Evolutionary conservation across 1,139 yeast genomes (phyloP), one percentile per base, ranked within the genome.

Genomic region (Ashbya aceris): DNA sequence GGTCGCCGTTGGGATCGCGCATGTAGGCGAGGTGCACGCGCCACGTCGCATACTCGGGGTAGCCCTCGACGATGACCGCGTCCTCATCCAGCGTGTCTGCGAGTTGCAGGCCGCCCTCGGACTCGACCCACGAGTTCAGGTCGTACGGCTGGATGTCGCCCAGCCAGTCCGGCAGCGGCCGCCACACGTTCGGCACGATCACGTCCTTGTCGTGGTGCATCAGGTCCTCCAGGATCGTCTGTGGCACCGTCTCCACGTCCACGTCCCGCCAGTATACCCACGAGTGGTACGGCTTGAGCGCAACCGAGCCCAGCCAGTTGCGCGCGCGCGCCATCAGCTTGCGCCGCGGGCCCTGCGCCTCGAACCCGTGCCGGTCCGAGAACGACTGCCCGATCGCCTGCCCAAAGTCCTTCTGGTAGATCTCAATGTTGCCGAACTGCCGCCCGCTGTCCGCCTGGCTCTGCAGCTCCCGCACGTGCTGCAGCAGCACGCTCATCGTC

Each of bases 21-120:
- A 85, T 70, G 59, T 85, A 85, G 0, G 95, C 95, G 54, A 85
- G 71, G 64, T 85, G 95, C 1, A 94, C 89, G 61, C 95, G 73
- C 94, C 95, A 85, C 1, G 95, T 85, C 43, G 89, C 93, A 62
- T 83, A 85, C 64, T 85, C 95, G 32, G 84, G 91, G 60, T 85
- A 85, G 10, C 95, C 95, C 63, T 85, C 95, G 9, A 85, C 95
- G 51, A 85, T 85, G 48, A 87, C 89, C 1, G 87, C 91, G 60
- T 85, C 94, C 60, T 85, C 95, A 55, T 77, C 86, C 40, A 85
- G 69, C 17, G 79, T 70, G 30, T 76, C 78, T 17, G 23, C 95
- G 50, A 85, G 69, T 57, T 80, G 84, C 35, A 83, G 64, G 1
- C 91, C 94, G 33, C 93, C 87, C 49, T 81, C 91, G 37, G 83